Conservation (phyloP, 2,329 filamentous ascomycete genomes). For the Periconia sp. region DNA sequence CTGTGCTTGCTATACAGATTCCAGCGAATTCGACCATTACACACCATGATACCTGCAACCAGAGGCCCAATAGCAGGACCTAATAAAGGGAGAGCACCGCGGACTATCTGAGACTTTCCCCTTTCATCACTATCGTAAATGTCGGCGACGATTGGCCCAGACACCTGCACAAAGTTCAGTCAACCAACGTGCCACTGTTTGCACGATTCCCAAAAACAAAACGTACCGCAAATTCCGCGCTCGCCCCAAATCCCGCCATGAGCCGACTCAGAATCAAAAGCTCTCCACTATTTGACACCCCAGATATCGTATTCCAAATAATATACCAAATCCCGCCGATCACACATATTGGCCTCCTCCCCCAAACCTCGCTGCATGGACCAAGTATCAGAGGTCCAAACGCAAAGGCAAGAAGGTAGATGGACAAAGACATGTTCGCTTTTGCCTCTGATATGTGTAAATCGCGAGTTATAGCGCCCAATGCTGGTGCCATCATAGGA, state of each 20-base stretch:
- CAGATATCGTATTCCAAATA: conserved; percentile 21
- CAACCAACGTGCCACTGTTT: not conserved
- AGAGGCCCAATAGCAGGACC: conserved; percentile 24
- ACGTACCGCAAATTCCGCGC: conserved; percentile 21
- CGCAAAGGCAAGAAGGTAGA: conserved; percentile 27
- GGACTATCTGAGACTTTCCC: conserved; percentile 19
- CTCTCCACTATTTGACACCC: conserved; percentile 6
- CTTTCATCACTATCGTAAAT: conserved; percentile 16
- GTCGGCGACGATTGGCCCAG: conserved; percentile 16
- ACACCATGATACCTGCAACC: conserved; percentile 18
- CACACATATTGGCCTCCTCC: conserved; percentile 64
- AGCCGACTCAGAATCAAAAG: conserved; percentile 16
- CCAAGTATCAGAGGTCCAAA: conserved; percentile 72
- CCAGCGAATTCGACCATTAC: not conserved
- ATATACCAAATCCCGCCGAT: conserved; percentile 18
- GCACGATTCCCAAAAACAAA: not conserved
- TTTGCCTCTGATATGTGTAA: conserved; percentile 13
- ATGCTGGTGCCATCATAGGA: conserved; percentile 21
- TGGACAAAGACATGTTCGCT: conserved; percentile 18
- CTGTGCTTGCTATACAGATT: not conserved
- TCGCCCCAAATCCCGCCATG: conserved; percentile 21
- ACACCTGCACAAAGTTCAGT: conserved; percentile 10
- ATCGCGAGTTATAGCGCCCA: conserved; percentile 11
- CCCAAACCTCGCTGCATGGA: conserved; percentile 73
- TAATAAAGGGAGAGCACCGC: conserved; percentile 17